phyloP scores from a whole-genome alignment of 805 yeast species.

The Metschnikowia lochheadii region DNA sequence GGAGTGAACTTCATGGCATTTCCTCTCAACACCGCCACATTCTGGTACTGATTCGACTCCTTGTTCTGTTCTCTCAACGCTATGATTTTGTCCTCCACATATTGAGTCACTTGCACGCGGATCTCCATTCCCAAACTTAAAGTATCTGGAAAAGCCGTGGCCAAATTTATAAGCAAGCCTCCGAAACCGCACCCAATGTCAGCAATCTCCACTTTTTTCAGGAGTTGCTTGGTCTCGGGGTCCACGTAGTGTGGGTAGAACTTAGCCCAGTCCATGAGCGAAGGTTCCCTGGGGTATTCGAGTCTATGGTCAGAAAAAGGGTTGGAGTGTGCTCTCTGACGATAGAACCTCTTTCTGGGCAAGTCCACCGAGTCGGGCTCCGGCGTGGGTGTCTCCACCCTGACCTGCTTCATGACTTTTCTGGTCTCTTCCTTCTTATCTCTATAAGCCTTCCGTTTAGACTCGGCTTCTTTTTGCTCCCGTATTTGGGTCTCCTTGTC shows the following conservation, averaged over 20 bases:
- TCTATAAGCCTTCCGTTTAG: slow-evolving; percentile 47
- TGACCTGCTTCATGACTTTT: slow-evolving; percentile 42
- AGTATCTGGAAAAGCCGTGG: slow-evolving; percentile 70
- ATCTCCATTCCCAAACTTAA: slow-evolving; percentile 94
- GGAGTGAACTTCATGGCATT: slow-evolving; percentile 98
- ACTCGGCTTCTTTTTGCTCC: slow-evolving; percentile 18
- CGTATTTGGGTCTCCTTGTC: slow-evolving; percentile 18
- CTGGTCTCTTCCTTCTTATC: slow-evolving; percentile 43
- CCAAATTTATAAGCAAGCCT: slow-evolving; percentile 76
- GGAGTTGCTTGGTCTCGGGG: slow-evolving; percentile 38
- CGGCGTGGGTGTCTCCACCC: slow-evolving; percentile 35
- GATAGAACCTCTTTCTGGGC: slow-evolving; percentile 82
- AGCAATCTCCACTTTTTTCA: slow-evolving; percentile 72
- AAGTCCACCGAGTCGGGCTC: slow-evolving; percentile 41
- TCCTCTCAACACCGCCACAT: slow-evolving; percentile 86
- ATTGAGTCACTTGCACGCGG: slow-evolving; percentile 94
- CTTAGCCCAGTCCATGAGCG: slow-evolving; percentile 80
- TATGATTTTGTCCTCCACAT: slow-evolving; percentile 90
- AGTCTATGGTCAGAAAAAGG: slow-evolving; percentile 94
- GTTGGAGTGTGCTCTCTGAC: slow-evolving; percentile 97
- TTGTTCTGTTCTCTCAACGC: slow-evolving; percentile 67
- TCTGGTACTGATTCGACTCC: slow-evolving; percentile 54
- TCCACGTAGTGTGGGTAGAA: slow-evolving; percentile 63
- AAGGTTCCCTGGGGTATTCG: slow-evolving; percentile 81
- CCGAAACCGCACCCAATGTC: slow-evolving; percentile 99